A percentile compares a stretch with the other conserved stretches of the same genome.
Conservation (phyloP, 805 yeast genomes). For the Novakomyces olei region DNA sequence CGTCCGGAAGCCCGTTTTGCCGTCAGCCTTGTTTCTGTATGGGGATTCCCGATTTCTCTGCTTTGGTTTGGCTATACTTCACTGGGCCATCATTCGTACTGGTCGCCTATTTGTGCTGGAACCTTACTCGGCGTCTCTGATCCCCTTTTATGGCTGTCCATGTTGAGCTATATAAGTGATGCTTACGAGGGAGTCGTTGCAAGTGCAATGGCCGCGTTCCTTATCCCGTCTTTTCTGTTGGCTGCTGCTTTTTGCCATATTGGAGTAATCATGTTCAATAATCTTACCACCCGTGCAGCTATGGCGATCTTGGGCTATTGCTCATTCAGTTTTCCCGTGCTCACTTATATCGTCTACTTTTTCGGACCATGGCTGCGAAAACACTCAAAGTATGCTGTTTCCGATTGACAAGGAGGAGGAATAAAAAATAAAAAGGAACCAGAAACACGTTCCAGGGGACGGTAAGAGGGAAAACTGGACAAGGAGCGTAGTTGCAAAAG, state of each 20-base stretch:
- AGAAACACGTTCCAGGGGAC: no score
- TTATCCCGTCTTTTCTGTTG: not conserved
- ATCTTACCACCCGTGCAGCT: conserved; percentile 1
- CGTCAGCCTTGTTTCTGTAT: not conserved
- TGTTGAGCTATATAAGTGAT: conserved; percentile 48
- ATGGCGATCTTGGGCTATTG: conserved; percentile 1
- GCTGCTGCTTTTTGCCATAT: conserved; percentile 2
- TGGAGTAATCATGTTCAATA: conserved; percentile 2
- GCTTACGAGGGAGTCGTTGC: conserved; percentile 46
- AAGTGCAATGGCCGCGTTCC: conserved; percentile 45
- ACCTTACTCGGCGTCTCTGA: conserved; percentile 1
- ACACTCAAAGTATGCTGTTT: not conserved
- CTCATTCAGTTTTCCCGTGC: not conserved
- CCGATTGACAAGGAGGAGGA: no score
- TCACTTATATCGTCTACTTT: conserved; percentile 1
- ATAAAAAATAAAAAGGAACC: no score
- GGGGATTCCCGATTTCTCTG: conserved; percentile 1
- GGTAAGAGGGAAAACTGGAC: no score
- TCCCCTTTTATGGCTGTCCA: conserved; percentile 1
- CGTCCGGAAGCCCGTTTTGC: conserved; percentile 3
- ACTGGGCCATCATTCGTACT: not conserved
- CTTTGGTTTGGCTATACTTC: conserved; percentile 3
- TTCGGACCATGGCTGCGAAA: conserved; percentile 1
- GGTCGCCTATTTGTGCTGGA: conserved; percentile 1
- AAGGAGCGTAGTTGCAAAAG: no score